Base-by-base conservation (phyloP, 2,329 filamentous ascomycete species). In the Fusarium sp. region DNA sequence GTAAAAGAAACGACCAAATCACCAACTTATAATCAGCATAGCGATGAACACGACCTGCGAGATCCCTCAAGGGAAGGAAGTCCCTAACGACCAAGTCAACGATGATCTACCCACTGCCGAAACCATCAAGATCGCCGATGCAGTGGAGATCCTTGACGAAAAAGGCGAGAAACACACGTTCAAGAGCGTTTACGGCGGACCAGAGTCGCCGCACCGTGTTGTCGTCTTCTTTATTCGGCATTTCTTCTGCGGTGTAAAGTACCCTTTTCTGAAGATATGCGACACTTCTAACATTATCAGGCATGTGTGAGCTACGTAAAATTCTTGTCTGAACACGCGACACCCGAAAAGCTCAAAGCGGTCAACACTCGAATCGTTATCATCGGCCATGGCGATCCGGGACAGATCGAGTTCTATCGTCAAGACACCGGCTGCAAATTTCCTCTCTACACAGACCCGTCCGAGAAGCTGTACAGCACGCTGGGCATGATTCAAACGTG, bases 161-260 rank as follows among this genome's bases (percentile, higher is more conserved):
- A 25, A 69, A 9, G 37, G 44, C 22, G 27, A 25, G 11, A 49
- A 43, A 5, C 66, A 69, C 27, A 33, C 53, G 1, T 69, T 69
- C 30, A 56, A 47, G 17, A 70, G 62, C 35, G 40, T 63, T 19
- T 69, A 67, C 17, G 59, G 35, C 4, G 33, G 66, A 13, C 30
- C 53, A 6, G 46, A 39, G 3, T 1, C 13, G 2, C 39, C 62
- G 6, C 19, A 41, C 1, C 39, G 56, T 8, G 50, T 69, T 9
- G 53, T 69, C 11, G 52, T 69, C 4, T 49, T 69, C 2, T 69
- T 69, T 15, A 25, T 70, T 8, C 66, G 66, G 1, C 66, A 69
- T 20, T 69, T 69, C 11, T 69, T 53, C 13, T 70, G 66, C 10
- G 35, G 53, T 8, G 66, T 59, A 69, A 3, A 10, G 1, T 1